A percentile compares a stretch with the other conserved stretches of the same genome.
phyloP scores from a whole-genome alignment of 805 yeast genomes.

The Cyberlindnera maclurae region DNA sequence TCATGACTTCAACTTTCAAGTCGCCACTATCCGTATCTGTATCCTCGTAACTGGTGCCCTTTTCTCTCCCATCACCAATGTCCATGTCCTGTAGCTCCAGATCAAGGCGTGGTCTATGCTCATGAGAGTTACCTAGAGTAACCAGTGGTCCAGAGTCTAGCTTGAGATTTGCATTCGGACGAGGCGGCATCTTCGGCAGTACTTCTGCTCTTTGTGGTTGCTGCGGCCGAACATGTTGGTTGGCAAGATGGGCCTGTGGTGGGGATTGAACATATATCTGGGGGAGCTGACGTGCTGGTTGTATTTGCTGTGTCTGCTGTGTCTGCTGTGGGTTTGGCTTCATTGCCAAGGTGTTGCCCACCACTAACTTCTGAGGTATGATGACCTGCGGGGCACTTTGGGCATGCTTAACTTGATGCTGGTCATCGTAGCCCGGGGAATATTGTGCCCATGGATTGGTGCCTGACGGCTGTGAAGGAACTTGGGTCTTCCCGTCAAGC shows the following conservation, averaged over 20 bases:
- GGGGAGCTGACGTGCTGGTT: background rate
- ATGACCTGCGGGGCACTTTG: too few relatives aligned
- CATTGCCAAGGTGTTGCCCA: too few relatives aligned
- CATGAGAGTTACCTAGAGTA: conserved; percentile 12
- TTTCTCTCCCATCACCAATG: background rate
- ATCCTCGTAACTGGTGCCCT: background rate
- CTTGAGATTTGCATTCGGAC: background rate
- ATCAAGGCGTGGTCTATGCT: conserved; percentile 14
- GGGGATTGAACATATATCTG: background rate
- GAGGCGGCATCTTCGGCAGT: background rate
- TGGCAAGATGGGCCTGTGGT: conserved; percentile 1
- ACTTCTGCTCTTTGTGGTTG: conserved; percentile 1
- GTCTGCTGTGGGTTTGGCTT: background rate
- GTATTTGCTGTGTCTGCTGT: background rate
- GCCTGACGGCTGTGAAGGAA: conserved; percentile 16
- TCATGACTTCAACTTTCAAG: conserved; percentile 18
- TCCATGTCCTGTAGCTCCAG: conserved; percentile 17
- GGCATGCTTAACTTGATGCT: too few relatives aligned
- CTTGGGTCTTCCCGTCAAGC: conserved; percentile 5
- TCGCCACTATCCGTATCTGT: conserved; percentile 11
- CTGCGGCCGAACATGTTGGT: background rate
- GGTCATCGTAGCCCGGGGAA: background rate
- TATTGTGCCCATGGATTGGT: conserved; percentile 14
- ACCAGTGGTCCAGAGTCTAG: conserved; percentile 5
- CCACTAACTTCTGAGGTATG: too few relatives aligned